These are phyloP conservation scores for Omphalotus guepiniiformis DNA, from an alignment of 768 basidiomycete genomes.

Conservation along the genomic window DNA sequence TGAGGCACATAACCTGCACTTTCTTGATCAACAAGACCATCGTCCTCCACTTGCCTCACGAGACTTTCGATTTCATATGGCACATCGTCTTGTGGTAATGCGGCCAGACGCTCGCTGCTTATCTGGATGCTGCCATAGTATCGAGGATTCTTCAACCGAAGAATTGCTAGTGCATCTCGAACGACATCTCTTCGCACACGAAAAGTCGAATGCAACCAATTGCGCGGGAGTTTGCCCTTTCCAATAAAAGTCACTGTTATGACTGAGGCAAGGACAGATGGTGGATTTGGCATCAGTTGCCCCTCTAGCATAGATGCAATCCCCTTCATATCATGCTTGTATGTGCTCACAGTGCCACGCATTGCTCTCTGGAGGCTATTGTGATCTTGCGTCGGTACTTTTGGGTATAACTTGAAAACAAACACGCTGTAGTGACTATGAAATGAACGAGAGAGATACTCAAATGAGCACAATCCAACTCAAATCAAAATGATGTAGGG, in stretches of 20 bases:
- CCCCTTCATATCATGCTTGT: constrained; percentile 19
- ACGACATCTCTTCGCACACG: constrained; percentile 27
- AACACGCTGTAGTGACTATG: too few relatives aligned
- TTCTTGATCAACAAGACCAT: constrained; percentile 10
- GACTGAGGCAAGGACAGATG: constrained; percentile 23
- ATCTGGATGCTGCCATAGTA: constrained; percentile 27
- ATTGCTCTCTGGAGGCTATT: constrained; percentile 23
- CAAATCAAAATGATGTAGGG: too few relatives aligned
- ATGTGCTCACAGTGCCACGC: constrained; percentile 32
- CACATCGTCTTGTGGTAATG: constrained; percentile 29
- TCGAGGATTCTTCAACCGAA: constrained; percentile 34
- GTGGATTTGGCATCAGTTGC: constrained; percentile 26
- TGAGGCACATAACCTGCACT: constrained; percentile 15
- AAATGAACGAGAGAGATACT: too few relatives aligned
- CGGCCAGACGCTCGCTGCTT: constrained; percentile 8
- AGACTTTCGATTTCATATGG: constrained; percentile 19
- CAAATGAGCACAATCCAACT: too few relatives aligned
- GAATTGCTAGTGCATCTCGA: constrained; percentile 17
- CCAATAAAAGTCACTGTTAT: constrained; percentile 35
- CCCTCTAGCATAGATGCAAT: constrained; percentile 31
- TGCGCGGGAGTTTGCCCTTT: constrained; percentile 18
- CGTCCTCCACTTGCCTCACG: constrained; percentile 6
- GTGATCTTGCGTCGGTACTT: neutral
- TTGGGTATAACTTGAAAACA: constrained; percentile 33
- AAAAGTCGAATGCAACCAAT: constrained; percentile 26